Evolutionary conservation across 2,329 filamentous ascomycete species (phyloP).

Genomic region (Raffaelea deltoideospora): DNA sequence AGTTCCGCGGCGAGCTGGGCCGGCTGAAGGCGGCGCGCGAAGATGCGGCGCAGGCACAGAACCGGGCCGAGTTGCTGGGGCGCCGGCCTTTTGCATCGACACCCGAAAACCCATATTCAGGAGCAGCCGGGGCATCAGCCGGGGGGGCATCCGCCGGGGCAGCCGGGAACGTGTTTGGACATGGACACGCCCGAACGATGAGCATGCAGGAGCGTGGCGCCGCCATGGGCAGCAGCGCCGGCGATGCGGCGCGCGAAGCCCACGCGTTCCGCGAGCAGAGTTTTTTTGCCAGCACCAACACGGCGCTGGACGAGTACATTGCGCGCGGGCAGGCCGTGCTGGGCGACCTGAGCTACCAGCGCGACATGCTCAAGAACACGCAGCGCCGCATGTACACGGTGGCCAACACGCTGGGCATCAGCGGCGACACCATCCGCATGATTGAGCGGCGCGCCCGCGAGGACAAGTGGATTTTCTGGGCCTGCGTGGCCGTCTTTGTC

Average conservation of each 20-base stretch:
- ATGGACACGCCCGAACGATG: conserved; percentile 25
- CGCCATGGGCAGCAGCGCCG: too few relatives aligned
- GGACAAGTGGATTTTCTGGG: conserved; percentile 97
- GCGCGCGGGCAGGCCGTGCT: conserved; percentile 82
- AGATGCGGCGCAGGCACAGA: conserved; percentile 48
- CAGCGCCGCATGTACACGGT: conserved; percentile 84
- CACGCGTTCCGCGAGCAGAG: conserved; percentile 81
- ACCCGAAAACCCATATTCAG: conserved; percentile 86
- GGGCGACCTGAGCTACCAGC: conserved; percentile 74
- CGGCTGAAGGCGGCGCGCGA: conserved; percentile 63
- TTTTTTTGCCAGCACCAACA: conserved; percentile 71
- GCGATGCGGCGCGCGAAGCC: conserved; percentile 50
- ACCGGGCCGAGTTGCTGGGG: conserved; percentile 71
- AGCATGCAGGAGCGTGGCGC: conserved; percentile 18
- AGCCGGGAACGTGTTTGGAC: conserved; percentile 13
- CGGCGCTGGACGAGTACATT: conserved; percentile 84
- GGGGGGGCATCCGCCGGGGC: conserved; percentile 12
- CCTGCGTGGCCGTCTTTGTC: conserved; percentile 73
- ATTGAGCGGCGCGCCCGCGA: conserved; percentile 81
- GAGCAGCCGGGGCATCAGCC: conserved; percentile 21
- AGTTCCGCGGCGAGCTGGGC: conserved; percentile 67
- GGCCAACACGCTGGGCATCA: conserved; percentile 84
- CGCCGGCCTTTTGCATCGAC: conserved; percentile 64
- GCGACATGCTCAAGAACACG: conserved; percentile 89
- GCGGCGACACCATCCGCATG: conserved; percentile 93